phyloP scores from a whole-genome alignment of 768 basidiomycete species.

The Scleroderma citrinum region DNA sequence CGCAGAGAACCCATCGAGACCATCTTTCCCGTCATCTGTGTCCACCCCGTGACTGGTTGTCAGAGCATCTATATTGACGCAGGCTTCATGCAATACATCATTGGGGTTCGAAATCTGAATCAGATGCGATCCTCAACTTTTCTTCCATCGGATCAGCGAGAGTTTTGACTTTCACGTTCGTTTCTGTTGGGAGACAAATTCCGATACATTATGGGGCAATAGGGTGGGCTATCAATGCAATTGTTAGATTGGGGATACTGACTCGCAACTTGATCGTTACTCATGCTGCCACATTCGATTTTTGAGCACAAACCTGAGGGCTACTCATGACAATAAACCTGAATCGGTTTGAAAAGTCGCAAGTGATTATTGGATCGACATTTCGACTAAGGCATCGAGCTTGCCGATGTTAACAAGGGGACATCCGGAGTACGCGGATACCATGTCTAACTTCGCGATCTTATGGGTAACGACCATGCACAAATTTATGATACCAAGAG shows the following conservation, averaged over 20 bases:
- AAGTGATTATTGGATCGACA: slow-evolving; percentile 66
- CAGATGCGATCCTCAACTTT: slow-evolving; percentile 66
- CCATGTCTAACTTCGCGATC: slow-evolving; percentile 44
- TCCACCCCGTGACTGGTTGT: slow-evolving; percentile 81
- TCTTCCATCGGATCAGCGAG: slow-evolving; percentile 65
- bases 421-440: slow-evolving; percentile 45
- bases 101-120: slow-evolving; percentile 76
- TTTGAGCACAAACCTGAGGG: slow-evolving; percentile 72
- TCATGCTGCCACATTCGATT: slow-evolving; percentile 80
- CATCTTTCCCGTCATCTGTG: slow-evolving; percentile 75
- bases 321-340: slow-evolving; percentile 75
- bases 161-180: slow-evolving; percentile 73
- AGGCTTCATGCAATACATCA: slow-evolving; percentile 74
- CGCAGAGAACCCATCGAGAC: slow-evolving; percentile 65
- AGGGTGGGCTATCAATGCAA: slow-evolving; percentile 38
- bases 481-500: slow-evolving; percentile 1
- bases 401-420: slow-evolving; percentile 27
- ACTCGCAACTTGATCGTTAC: slow-evolving; percentile 47
- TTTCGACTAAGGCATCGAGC: slow-evolving; percentile 60
- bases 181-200: slow-evolving; percentile 72
- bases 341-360: slow-evolving; percentile 71
- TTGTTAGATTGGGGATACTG: neutral
- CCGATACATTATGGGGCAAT: slow-evolving; percentile 86
- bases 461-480: neutral
- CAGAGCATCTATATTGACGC: slow-evolving; percentile 82